Evolutionary conservation across 2,329 filamentous ascomycete genomes (phyloP), one percentile per base, ranked within the genome.

Genomic region (Epichloe glyceriae): DNA sequence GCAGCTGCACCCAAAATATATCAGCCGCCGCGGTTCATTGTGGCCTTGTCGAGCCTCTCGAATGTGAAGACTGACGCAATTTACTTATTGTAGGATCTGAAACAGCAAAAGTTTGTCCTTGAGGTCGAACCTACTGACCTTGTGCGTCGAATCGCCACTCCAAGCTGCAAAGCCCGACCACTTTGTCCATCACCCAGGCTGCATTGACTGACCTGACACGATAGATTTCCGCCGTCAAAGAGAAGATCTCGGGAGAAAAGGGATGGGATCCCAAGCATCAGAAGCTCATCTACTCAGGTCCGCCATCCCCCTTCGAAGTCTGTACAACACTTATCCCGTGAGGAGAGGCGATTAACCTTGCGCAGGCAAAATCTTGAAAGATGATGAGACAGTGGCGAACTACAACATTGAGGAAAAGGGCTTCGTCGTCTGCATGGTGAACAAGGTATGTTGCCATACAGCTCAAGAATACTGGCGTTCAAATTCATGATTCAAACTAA

Each of bases 341-440:
- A 10, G 34, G 26, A 47, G 46, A 61, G 19, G 46, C 30, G 52
- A 47, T n/a, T 64, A 52, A 61, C 57, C n/a, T 53, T 22, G 11
- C 30, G 51, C 61, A 96, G 90, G 93, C 73, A 98, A 98, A 76
- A 97, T 98, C 61, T 75, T 98, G 58, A 91, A 96, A 71, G 91
- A 98, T 85, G 88, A 89, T 55, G 93, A 96, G 65, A 95, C 90
- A 2, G 86, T 98, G 60, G 88, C 89, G 69, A 90, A 87, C 40
- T 97, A 97, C 75, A 95, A 88, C 72, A 97, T 98, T 56, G 91
- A 98, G 71, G 93, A 97, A 79, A 98, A 97, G 78, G 93, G 93
- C 38, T 98, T 97, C 68, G 89, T 98, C 62, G 93, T 98, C 54
- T 98, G 93, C 74, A 95, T 98, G 83, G 84, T 95, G 61, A 88